Percentiles rank a stretch among this genome's conserved stretches.
phyloP scores from a whole-genome alignment of 768 basidiomycete species.

The Tubosaeta sp. region DNA sequence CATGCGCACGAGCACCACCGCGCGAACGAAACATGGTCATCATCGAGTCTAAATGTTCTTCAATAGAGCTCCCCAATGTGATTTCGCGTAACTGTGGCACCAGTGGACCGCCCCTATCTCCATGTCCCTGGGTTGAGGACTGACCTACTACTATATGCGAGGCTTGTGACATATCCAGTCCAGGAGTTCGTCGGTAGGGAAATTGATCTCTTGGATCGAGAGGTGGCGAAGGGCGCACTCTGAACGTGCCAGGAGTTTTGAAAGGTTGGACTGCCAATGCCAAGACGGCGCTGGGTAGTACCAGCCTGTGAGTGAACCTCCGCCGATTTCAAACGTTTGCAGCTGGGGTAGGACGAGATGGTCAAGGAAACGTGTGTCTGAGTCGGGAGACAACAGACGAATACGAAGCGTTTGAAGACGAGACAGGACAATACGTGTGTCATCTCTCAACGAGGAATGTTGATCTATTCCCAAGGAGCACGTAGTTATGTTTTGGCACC shows the following conservation, averaged over 20 bases:
- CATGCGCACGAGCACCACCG: neutral
- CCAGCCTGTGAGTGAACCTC: neutral
- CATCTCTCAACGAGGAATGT: neutral
- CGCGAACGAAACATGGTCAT: slow-evolving; percentile 11
- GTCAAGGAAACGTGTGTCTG: slow-evolving; percentile 6
- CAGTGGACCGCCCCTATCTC: neutral
- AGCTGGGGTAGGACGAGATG: slow-evolving; percentile 16
- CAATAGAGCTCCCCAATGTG: slow-evolving; percentile 14
- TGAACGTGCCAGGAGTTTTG: slow-evolving; percentile 15
- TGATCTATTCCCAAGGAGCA: slow-evolving; percentile 16
- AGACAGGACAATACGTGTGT: neutral
- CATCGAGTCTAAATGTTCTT: slow-evolving; percentile 6
- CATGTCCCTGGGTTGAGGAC: no score
- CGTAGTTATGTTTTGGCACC: slow-evolving; percentile 19
- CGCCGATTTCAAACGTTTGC: slow-evolving; percentile 17
- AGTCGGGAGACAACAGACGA: slow-evolving; percentile 5
- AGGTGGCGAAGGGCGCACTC: slow-evolving; percentile 10
- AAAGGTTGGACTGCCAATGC: slow-evolving; percentile 11
- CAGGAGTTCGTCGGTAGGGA: slow-evolving; percentile 17
- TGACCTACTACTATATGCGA: neutral
- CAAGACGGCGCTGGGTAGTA: neutral
- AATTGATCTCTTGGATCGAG: slow-evolving; percentile 11
- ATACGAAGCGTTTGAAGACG: slow-evolving; percentile 14
- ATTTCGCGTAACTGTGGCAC: slow-evolving; percentile 12
- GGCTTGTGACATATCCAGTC: slow-evolving; percentile 3